Base-by-base conservation (phyloP, 768 basidiomycete genomes). In the Porphyrellus cyaneotinctus region DNA sequence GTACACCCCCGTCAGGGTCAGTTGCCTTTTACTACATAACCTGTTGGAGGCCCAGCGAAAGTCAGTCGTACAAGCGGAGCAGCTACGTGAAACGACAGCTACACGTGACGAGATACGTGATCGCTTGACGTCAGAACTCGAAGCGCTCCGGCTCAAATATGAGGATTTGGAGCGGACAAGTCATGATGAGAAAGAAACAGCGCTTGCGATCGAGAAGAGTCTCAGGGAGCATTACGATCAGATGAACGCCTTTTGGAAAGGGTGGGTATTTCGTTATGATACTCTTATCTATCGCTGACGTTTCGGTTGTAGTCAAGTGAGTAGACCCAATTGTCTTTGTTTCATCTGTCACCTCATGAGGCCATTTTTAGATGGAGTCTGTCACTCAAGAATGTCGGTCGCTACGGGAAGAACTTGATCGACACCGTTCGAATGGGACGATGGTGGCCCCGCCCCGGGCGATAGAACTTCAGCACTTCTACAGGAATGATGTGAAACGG, bases 1-100 rank as follows among this genome's bases (percentile, higher is more conserved):
- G 82, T 80, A 78, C 50, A 70, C 70, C 20, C 80, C 82, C 46
- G 70, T 84, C 60, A 71, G 78, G 56, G 72, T 75, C 50, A 73
- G 75, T 49, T 74, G 70, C 58, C 70, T 77, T 44, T 70, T 84
- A 66, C 69, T 84, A 24, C 68, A 74, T 22, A 80, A 79, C 56
- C 63, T 82, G 23, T 74, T 74, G 57, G 79, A 82, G 26, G 69
- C 75, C 10, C 79, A 78, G 65, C 65, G 72, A 33, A 73, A 65
- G 53, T 61, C 77, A 48, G 64, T 68, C 44, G 60, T 72, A 42
- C 74, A 73, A 57, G 54, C 56, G 47, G 69, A 69, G 10, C 62
- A 71, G 17, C 46, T 65, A 47, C 66, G 68, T 35, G 66, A 65
- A 22, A 63, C 69, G 6, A 60, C 69, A 10, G 43, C 58, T 14